Conservation (phyloP, 805 yeast genomes). For the Zygoascus biomembranicola region DNA sequence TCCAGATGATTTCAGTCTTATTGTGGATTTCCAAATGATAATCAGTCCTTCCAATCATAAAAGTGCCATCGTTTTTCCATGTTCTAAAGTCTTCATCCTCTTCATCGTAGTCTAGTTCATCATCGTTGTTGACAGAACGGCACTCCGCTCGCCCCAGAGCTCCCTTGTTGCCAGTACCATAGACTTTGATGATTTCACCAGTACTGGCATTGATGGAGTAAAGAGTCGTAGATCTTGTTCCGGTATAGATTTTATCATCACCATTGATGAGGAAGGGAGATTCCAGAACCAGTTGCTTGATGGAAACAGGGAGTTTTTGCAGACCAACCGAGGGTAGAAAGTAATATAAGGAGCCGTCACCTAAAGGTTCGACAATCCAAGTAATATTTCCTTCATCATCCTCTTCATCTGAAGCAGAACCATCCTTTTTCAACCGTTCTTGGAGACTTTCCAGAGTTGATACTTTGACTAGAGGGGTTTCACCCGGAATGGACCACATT, state of each 20-base stretch:
- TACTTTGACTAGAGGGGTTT: slow-evolving; percentile 50
- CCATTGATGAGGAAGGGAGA: slow-evolving; percentile 79
- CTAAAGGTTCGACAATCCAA: slow-evolving; percentile 88
- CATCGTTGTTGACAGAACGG: slow-evolving; percentile 5
- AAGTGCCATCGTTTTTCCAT: slow-evolving; percentile 14
- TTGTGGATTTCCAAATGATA: slow-evolving; percentile 54
- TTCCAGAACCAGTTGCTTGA: slow-evolving; percentile 65
- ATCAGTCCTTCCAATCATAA: slow-evolving; percentile 31
- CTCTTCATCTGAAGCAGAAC: slow-evolving; percentile 15
- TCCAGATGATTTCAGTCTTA: slow-evolving; percentile 64
- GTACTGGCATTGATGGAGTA: slow-evolving; percentile 64
- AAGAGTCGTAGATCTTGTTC: slow-evolving; percentile 66
- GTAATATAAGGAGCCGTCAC: slow-evolving; percentile 75
- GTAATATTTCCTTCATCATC: slow-evolving; percentile 31
- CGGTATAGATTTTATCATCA: slow-evolving; percentile 81
- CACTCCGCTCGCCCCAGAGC: slow-evolving; percentile 21
- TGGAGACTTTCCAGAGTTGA: slow-evolving; percentile 13
- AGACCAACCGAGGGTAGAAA: slow-evolving; percentile 70
- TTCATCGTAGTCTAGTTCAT: slow-evolving; percentile 10
- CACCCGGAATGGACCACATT: slow-evolving; percentile 67
- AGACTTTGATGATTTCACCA: slow-evolving; percentile 65
- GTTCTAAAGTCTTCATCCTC: slow-evolving; percentile 10
- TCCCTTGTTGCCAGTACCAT: slow-evolving; percentile 25
- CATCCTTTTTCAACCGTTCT: not conserved
- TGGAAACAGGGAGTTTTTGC: slow-evolving; percentile 72